These are phyloP conservation scores for Sporothrix curviconia DNA, from an alignment of 2,329 filamentous ascomycete genomes.

Conservation along the genomic window DNA sequence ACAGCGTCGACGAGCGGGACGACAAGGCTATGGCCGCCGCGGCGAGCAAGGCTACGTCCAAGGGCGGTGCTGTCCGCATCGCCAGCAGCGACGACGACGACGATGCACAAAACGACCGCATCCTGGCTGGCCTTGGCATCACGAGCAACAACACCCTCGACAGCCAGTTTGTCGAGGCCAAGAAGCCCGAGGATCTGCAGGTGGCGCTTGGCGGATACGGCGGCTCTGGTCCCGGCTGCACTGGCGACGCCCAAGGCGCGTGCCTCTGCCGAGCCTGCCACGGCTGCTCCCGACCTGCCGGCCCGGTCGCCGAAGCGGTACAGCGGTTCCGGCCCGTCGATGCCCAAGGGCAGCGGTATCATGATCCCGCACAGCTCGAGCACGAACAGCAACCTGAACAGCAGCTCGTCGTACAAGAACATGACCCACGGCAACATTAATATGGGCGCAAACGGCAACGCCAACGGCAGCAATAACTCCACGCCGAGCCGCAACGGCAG, in stretches of 20 bases:
- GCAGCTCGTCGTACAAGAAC: neutral
- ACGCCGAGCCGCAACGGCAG: neutral
- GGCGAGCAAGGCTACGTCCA: constrained; percentile 2
- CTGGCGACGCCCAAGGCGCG: constrained; percentile 5
- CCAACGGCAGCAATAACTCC: neutral
- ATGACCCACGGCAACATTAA: neutral
- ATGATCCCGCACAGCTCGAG: constrained; percentile 8
- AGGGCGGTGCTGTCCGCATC: constrained; percentile 8
- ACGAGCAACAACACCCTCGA: neutral
- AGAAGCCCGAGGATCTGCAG: neutral
- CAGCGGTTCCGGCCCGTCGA: too few species aligned
- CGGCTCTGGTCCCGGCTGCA: constrained; percentile 5
- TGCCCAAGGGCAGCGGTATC: constrained; percentile 6
- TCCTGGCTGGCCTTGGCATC: constrained; percentile 8
- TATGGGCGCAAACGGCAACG: neutral
- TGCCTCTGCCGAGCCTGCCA: neutral
- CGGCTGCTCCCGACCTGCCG: neutral
- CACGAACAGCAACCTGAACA: neutral
- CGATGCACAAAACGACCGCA: neutral
- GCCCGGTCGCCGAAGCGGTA: constrained; percentile 11
- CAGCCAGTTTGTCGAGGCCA: neutral
- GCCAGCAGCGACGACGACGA: constrained; percentile 2
- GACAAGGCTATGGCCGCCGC: constrained; percentile 26
- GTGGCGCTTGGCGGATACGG: neutral
- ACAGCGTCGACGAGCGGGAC: constrained; percentile 46